These are phyloP conservation scores for Claviceps capensis DNA, from an alignment of 2,329 filamentous ascomycete species.

Conservation along the genomic window DNA sequence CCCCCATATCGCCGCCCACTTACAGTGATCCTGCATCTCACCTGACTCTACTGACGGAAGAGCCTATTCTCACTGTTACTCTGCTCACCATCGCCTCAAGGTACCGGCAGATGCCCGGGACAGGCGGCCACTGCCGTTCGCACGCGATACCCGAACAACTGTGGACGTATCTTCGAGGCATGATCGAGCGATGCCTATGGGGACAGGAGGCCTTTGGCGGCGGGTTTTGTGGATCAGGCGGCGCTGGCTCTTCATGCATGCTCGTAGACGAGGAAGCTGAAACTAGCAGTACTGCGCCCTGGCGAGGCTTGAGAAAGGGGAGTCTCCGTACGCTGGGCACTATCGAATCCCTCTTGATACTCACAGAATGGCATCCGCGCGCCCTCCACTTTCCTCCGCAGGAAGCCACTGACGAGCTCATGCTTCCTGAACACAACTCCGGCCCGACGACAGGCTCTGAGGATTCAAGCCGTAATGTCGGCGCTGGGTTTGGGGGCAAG, in stretches of 20 bases:
- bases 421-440: slow-evolving; percentile 46
- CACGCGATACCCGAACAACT: slow-evolving; percentile 90
- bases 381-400: slow-evolving; percentile 86
- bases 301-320: slow-evolving; percentile 58
- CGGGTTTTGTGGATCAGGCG: slow-evolving; percentile 65
- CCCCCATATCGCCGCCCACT: slow-evolving; percentile 84
- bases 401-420: slow-evolving; percentile 56
- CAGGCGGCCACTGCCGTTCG: slow-evolving; percentile 69
- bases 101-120: slow-evolving; percentile 66
- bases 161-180: slow-evolving; percentile 85
- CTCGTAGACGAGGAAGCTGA: slow-evolving; percentile 37
- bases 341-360: slow-evolving; percentile 82
- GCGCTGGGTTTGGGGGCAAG: slow-evolving; percentile 59
- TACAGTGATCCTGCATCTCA: slow-evolving; percentile 76
- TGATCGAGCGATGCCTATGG: slow-evolving; percentile 92
- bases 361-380: slow-evolving; percentile 95
- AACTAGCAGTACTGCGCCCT: slow-evolving; percentile 54
- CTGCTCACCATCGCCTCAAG: slow-evolving; percentile 83
- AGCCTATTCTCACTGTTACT: slow-evolving; percentile 85
- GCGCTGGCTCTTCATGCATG: slow-evolving; percentile 22
- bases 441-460: slow-evolving; percentile 26
- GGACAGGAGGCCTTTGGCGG: slow-evolving; percentile 92
- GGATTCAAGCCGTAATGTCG: slow-evolving; percentile 18
- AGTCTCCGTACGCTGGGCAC: slow-evolving; percentile 83
- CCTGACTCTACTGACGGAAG: slow-evolving; percentile 66